A percentile compares a stretch with the other conserved stretches of the same genome.
Conservation (phyloP, 495 filamentous ascomycete genomes). For the Zalerion maritima region DNA sequence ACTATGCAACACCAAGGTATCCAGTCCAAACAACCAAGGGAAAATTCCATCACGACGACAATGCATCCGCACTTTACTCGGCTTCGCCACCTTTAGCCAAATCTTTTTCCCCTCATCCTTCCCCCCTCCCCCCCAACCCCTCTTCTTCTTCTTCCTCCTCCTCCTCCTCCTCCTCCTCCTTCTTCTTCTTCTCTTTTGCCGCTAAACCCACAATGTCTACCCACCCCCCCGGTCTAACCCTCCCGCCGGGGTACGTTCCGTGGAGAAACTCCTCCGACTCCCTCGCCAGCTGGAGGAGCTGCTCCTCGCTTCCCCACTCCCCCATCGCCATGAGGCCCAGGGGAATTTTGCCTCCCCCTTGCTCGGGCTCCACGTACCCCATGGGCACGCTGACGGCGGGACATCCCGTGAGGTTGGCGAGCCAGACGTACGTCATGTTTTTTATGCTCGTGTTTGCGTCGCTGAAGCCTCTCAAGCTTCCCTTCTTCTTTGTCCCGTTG, state of each 20-base stretch:
- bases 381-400: conserved; percentile 68
- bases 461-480: too few relatives aligned
- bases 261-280: conserved; percentile 44
- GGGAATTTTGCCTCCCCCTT: conserved; percentile 36
- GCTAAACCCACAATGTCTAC: conserved; percentile 23
- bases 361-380: conserved; percentile 47
- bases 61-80: too few relatives aligned
- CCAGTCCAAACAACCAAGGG: too few relatives aligned
- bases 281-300: conserved; percentile 57
- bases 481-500: too few relatives aligned
- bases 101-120: too few relatives aligned
- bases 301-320: conserved; percentile 79
- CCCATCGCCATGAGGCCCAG: conserved; percentile 82
- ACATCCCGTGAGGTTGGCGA: conserved; percentile 71
- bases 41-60: too few relatives aligned
- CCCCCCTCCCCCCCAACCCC: too few relatives aligned
- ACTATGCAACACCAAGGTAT: too few relatives aligned
- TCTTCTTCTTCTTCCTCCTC: conserved; percentile 3
- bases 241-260: conserved; percentile 19
- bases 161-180: conserved; percentile 1
- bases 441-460: conserved; percentile 58
- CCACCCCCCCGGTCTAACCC: conserved; percentile 26
- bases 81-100: too few relatives aligned
- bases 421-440: conserved; percentile 80
- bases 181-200: conserved; percentile 5